These are phyloP conservation scores for Trypanosoma melophagium DNA, from an alignment of 208 protist genomes.

Conservation along the genomic window DNA sequence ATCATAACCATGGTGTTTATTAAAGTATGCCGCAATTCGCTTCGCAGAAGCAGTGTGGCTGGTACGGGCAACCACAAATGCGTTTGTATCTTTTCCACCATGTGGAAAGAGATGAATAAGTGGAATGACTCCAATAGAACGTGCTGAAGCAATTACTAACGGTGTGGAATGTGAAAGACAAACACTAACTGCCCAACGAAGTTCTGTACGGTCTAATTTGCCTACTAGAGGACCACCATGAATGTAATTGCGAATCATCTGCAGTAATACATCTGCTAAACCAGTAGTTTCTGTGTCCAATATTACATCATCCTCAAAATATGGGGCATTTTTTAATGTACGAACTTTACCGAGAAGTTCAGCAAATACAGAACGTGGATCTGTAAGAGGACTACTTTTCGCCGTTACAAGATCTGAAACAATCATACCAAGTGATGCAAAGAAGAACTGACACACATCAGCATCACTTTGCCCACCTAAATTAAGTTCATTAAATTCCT, in stretches of 20 bases:
- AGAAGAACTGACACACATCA: constrained; percentile 89
- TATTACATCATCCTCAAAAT: constrained; percentile 80
- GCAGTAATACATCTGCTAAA: constrained; percentile 83
- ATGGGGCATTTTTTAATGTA: constrained; percentile 85
- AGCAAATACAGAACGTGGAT: constrained; percentile 68
- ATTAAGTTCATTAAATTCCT: constrained; percentile 77
- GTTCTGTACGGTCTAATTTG: constrained; percentile 70
- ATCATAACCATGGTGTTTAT: constrained; percentile 47
- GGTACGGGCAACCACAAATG: constrained; percentile 67
- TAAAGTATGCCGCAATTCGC: constrained; percentile 62
- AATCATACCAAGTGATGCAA: constrained; percentile 83
- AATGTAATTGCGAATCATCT: constrained; percentile 93
- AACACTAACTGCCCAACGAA: constrained; percentile 85
- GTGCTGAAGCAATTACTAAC: constrained; percentile 58
- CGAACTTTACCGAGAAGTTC: constrained; percentile 61
- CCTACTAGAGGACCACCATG: constrained; percentile 86
- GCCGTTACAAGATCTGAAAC: constrained; percentile 84
- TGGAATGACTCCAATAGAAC: constrained; percentile 84
- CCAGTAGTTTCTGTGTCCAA: constrained; percentile 54
- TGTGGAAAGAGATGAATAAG: constrained; percentile 88
- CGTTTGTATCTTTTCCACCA: constrained; percentile 71
- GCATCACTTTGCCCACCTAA: constrained; percentile 46
- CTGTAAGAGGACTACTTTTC: constrained; percentile 69
- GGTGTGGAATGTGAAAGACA: constrained; percentile 88
- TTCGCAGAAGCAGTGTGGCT: constrained; percentile 35